A percentile compares a stretch with the other conserved stretches of the same genome.
phyloP scores from a whole-genome alignment of 1,284 basidiomycete genomes.

The Ceratobasidium sp. region DNA sequence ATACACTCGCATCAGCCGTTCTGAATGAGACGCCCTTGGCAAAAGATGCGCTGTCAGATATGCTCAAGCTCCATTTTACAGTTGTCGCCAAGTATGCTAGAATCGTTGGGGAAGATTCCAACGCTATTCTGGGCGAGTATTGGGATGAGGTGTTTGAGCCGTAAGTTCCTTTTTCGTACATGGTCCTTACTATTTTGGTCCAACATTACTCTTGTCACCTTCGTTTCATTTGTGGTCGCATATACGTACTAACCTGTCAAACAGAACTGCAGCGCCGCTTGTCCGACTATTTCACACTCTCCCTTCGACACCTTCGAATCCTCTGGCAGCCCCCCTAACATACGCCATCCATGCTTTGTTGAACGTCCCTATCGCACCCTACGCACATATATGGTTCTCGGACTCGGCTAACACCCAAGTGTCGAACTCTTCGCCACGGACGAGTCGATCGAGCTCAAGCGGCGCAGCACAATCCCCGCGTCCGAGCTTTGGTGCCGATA shows the following conservation, averaged over 20 bases:
- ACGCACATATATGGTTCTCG: slow-evolving; percentile 66
- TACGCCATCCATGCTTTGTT: slow-evolving; percentile 82
- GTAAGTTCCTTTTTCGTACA: slow-evolving; percentile 60
- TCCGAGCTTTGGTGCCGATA: slow-evolving; percentile 23
- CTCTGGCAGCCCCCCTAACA: slow-evolving; percentile 75
- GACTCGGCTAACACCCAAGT: slow-evolving; percentile 45
- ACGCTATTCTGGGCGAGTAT: slow-evolving; percentile 53
- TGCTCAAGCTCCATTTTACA: slow-evolving; percentile 84
- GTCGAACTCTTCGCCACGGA: slow-evolving; percentile 49
- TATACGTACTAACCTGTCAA: too few relatives aligned
- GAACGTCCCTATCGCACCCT: slow-evolving; percentile 72
- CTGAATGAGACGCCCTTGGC: slow-evolving; percentile 67
- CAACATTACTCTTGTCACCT: background rate
- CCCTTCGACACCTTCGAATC: slow-evolving; percentile 70
- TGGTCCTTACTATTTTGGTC: slow-evolving; percentile 58
- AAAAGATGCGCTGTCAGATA: slow-evolving; percentile 78
- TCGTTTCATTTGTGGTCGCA: background rate
- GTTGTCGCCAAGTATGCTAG: slow-evolving; percentile 75
- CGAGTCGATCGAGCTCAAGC: slow-evolving; percentile 49
- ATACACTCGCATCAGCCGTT: slow-evolving; percentile 46
- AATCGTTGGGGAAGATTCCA: slow-evolving; percentile 47
- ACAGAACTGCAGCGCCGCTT: slow-evolving; percentile 51
- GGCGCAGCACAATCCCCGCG: slow-evolving; percentile 45
- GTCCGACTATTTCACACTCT: slow-evolving; percentile 68
- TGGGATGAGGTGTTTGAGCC: slow-evolving; percentile 66